A percentile compares a stretch with the other conserved stretches of the same genome.
Evolutionary conservation across 371 early-diverging fungal genomes (phyloP).

Genomic region (Mucor velutinosus): DNA sequence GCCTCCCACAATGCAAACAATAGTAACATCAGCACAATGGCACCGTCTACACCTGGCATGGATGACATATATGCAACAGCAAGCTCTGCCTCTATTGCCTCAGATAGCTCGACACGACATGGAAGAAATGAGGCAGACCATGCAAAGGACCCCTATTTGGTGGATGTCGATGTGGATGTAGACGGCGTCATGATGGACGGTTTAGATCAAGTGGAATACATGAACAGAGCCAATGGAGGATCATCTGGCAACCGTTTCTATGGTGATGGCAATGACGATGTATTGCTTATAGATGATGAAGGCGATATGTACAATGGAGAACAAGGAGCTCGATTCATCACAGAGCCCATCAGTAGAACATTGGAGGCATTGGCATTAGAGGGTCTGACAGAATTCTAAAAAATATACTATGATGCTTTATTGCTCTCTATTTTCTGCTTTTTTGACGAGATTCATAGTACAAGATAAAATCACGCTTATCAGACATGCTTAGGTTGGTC

Average conservation of each 20-base stretch:
- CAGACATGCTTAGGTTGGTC: conserved; percentile 69
- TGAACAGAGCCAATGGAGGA: conserved; percentile 26
- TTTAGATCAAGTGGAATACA: conserved; percentile 45
- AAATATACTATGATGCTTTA: too few species aligned
- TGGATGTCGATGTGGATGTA: conserved; percentile 54
- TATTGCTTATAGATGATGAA: conserved; percentile 25
- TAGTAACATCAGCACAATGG: background rate
- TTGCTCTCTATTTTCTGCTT: conserved; percentile 30
- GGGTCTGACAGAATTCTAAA: conserved; percentile 35
- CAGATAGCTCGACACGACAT: background rate
- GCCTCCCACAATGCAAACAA: background rate
- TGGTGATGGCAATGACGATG: conserved; percentile 23
- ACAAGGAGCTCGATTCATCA: conserved; percentile 16
- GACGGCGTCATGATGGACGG: conserved; percentile 59
- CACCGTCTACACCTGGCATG: conserved; percentile 10
- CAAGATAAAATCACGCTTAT: conserved; percentile 81
- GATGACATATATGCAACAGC: background rate
- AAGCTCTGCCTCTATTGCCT: background rate
- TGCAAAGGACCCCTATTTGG: conserved; percentile 40
- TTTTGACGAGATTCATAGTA: conserved; percentile 63
- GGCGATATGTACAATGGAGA: conserved; percentile 26
- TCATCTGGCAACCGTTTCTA: conserved; percentile 17
- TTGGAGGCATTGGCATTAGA: conserved; percentile 51
- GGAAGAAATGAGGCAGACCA: conserved; percentile 2
- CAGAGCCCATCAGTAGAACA: conserved; percentile 46